phyloP scores from a whole-genome alignment of 164 flowering plant genomes.

The Piper longum region DNA sequence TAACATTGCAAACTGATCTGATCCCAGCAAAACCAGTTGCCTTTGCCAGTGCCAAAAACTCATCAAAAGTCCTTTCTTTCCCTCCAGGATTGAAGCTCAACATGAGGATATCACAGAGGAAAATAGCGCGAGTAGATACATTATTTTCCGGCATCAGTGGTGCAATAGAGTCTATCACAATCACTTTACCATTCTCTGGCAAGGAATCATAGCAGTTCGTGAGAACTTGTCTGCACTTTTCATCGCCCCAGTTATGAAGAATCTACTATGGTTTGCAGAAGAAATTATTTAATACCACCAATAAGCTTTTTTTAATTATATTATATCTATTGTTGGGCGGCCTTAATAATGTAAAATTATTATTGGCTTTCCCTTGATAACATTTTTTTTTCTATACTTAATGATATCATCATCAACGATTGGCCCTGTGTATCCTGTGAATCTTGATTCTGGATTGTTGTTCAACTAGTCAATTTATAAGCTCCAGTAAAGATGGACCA shows the following conservation, averaged over 20 bases:
- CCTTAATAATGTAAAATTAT: too few species aligned
- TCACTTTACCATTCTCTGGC: conserved; percentile 61
- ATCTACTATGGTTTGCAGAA: too few species aligned
- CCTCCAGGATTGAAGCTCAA: conserved; percentile 1
- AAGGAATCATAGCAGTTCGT: conserved; percentile 24
- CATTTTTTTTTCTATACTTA: too few species aligned
- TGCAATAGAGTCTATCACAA: conserved; percentile 12
- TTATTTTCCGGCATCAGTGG: not conserved
- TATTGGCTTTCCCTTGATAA: too few species aligned
- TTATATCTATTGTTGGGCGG: too few species aligned
- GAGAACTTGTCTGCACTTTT: conserved; percentile 36
- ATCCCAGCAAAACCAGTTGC: conserved; percentile 4
- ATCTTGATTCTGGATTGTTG: too few species aligned
- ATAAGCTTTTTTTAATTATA: too few species aligned
- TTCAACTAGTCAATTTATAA: too few species aligned
- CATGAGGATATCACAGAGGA: conserved; percentile 1
- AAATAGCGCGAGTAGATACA: not conserved
- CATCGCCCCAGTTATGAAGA: conserved; percentile 78
- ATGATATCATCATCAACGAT: too few species aligned
- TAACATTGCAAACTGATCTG: not conserved
- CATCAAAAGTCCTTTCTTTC: conserved; percentile 57
- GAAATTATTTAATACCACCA: too few species aligned
- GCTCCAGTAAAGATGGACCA: too few species aligned
- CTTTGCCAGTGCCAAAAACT: conserved; percentile 38
- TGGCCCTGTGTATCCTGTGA: too few species aligned